Evolutionary conservation across 2,329 filamentous ascomycete species (phyloP), one percentile per base, ranked within the genome.

Genomic region (Emergomyces africanus): DNA sequence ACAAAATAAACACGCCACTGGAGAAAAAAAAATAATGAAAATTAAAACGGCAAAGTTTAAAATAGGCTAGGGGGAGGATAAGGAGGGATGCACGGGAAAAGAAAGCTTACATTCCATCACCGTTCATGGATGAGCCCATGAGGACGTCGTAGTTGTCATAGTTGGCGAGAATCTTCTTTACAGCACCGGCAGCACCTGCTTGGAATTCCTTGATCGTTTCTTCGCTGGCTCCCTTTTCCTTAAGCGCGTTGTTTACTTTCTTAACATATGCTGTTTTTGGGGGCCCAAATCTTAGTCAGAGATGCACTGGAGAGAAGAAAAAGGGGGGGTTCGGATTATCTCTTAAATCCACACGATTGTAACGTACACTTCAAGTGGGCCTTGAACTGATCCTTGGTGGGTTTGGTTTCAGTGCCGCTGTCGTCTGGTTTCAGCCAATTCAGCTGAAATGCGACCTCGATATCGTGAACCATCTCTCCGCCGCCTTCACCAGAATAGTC

Each of bases 121-220:
- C 86, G 78, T 95, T 84, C 89, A 95, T 95, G 69, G 84, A 87
- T 81, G 94, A 86, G 79, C 92, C 91, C 69, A 88, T 89, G 78
- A 88, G 88, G 78, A 96, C 92, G 76, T 97, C 92, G 76, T 87
- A 95, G 81, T 97, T 89, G 81, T 95, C 91, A 83, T 96, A 96
- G 79, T 89, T 92, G 74, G 87, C 79, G 66, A 96, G 81, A 72
- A 83, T 84, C 81, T 89, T 86, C 83, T 95, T 96, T 76, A 89
- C 86, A 73, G 83, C 95, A 59, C 66, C 76, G 64, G 78, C 73
- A 61, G 90, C 91, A 68, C 85, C 85, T 66, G 80, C 83, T 83
- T 96, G 87, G 79, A 96, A 96, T 23, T 80, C 81, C 67, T 84
- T 83, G 77, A 96, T 79, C 62, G 84, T 81, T 15, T 86, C 86